These are phyloP conservation scores for Hypoxylon intermedium DNA, from an alignment of 495 filamentous ascomycete genomes.

Conservation along the genomic window DNA sequence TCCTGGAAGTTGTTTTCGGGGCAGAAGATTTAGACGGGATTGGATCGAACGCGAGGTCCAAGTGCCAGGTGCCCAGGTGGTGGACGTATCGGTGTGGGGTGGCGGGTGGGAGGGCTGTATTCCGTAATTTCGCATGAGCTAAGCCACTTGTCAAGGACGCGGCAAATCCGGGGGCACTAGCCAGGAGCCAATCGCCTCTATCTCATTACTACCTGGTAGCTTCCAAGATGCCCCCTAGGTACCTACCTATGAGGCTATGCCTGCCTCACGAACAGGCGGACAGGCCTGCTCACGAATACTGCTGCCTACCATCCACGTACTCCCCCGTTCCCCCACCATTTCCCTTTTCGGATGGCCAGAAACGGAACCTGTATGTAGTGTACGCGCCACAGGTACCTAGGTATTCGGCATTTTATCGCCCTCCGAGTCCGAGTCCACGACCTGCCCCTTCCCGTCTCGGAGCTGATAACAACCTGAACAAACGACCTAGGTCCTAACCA, in stretches of 20 bases:
- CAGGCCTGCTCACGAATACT: too few species aligned
- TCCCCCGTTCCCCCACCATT: background rate
- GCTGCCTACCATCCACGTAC: background rate
- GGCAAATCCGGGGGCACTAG: slow-evolving; percentile 30
- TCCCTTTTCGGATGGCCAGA: background rate
- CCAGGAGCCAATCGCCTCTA: slow-evolving; percentile 11
- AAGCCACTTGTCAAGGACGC: slow-evolving; percentile 25
- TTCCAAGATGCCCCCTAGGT: background rate
- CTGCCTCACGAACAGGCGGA: too few species aligned
- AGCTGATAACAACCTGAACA: background rate
- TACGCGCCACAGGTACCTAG: slow-evolving; percentile 14
- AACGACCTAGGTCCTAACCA: background rate
- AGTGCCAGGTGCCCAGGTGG: too few species aligned
- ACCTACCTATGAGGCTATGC: too few species aligned
- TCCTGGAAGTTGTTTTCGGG: background rate
- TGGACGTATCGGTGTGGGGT: background rate
- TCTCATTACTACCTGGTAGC: background rate
- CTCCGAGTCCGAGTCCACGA: slow-evolving; percentile 28
- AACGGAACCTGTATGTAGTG: too few species aligned
- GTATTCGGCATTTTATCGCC: slow-evolving; percentile 17
- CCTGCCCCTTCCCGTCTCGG: background rate
- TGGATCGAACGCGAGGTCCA: too few species aligned
- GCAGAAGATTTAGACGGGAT: slow-evolving; percentile 5
- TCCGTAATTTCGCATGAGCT: slow-evolving; percentile 28
- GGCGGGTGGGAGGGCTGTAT: background rate